Percentiles rank a stretch among this genome's conserved stretches.
Evolutionary conservation across 129 eudicot genomes (phyloP).

Genomic region (Heracleum sosnowskyi): DNA sequence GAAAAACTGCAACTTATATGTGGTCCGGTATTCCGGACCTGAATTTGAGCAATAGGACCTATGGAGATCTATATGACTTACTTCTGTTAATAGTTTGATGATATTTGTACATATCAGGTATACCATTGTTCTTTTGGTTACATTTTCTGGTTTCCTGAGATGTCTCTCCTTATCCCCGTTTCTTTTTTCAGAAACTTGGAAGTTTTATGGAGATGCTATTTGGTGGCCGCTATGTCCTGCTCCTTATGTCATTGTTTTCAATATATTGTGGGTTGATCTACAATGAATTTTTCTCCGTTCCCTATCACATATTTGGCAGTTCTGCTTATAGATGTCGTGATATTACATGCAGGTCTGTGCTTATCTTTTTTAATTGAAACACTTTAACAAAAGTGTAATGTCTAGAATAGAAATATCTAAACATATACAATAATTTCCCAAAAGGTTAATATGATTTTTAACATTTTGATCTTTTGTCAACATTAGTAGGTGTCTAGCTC

Average conservation of each 20-base stretch:
- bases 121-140: not conserved
- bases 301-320: conserved; percentile 84
- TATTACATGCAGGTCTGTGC: conserved; percentile 61
- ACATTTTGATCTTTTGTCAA: not conserved
- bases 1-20: too few species aligned
- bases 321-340: conserved; percentile 96
- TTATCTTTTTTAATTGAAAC: not conserved
- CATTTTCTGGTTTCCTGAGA: not conserved
- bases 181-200: conserved; percentile 76
- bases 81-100: not conserved
- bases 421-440: not conserved
- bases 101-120: not conserved
- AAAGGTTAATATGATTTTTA: not conserved
- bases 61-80: not conserved
- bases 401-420: not conserved
- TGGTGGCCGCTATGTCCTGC: conserved; percentile 96
- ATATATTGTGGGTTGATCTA: conserved; percentile 91
- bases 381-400: not conserved
- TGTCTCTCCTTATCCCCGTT: not conserved
- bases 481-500: not conserved
- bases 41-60: not conserved
- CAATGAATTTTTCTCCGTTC: conserved; percentile 96
- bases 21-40: not conserved
- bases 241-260: conserved; percentile 89
- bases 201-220: conserved; percentile 99